phyloP scores from a whole-genome alignment of 2,329 filamentous ascomycete species.

The Monilinia polystroma region DNA sequence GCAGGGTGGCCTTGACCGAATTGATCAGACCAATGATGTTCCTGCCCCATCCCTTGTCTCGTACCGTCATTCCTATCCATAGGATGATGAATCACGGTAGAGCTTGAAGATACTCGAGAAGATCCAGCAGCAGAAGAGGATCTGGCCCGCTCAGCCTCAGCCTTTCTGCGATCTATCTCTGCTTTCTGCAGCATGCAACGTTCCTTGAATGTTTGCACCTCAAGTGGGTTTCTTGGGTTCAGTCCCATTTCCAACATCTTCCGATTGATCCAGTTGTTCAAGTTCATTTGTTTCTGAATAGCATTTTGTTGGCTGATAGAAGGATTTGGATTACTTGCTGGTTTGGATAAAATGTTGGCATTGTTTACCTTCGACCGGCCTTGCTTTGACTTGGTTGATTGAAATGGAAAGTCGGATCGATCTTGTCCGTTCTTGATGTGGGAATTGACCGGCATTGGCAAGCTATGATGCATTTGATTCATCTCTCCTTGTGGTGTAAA shows the following conservation, averaged over 20 bases:
- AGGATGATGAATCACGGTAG: background rate
- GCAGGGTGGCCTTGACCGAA: background rate
- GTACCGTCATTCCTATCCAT: background rate
- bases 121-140: background rate
- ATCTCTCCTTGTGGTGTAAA: background rate
- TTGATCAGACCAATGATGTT: background rate
- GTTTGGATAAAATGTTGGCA: too few relatives aligned
- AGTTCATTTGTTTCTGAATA: too few relatives aligned
- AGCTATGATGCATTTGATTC: background rate
- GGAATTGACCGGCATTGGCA: too few relatives aligned
- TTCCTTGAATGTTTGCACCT: background rate
- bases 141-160: background rate
- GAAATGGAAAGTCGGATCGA: background rate
- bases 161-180: background rate
- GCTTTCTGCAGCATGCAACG: background rate
- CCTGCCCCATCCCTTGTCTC: background rate
- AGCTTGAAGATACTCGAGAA: constrained; percentile 1
- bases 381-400: background rate
- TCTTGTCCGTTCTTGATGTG: background rate
- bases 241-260: background rate
- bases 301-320: background rate
- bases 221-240: background rate
- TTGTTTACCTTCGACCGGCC: background rate
- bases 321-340: background rate
- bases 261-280: too few relatives aligned